These are phyloP conservation scores for Botryosphaeria dothidea DNA, from an alignment of 2,329 filamentous ascomycete genomes.

Conservation along the genomic window DNA sequence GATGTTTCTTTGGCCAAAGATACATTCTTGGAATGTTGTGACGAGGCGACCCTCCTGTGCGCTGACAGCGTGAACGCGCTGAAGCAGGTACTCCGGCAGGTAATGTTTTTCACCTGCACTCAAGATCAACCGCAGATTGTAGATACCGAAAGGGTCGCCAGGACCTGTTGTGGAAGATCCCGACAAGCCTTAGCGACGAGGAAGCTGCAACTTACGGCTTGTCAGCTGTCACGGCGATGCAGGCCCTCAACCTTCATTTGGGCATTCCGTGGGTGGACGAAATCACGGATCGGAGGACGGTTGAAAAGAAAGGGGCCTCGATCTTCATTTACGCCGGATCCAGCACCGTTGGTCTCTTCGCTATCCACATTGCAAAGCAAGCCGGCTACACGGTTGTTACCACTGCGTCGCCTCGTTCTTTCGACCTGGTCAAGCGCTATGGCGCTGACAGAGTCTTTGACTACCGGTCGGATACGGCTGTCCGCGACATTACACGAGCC, in stretches of 20 bases:
- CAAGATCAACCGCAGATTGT: too few relatives aligned
- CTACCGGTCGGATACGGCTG: not conserved
- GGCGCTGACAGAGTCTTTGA: conserved; percentile 29
- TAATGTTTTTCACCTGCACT: too few relatives aligned
- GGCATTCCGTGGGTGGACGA: conserved; percentile 20
- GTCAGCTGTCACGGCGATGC: not conserved
- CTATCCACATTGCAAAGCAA: conserved; percentile 47
- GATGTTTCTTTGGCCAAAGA: too few relatives aligned
- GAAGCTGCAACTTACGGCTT: not conserved
- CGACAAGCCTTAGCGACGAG: not conserved
- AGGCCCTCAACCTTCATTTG: not conserved
- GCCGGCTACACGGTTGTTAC: conserved; percentile 50
- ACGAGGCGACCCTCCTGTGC: too few relatives aligned
- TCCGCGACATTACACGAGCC: conserved; percentile 11
- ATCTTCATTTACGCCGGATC: conserved; percentile 55
- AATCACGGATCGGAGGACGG: not conserved
- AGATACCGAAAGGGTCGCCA: too few relatives aligned
- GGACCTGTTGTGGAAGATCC: not conserved
- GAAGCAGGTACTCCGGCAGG: too few relatives aligned
- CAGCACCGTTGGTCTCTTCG: conserved; percentile 47
- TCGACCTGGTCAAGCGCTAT: conserved; percentile 43
- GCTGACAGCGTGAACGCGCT: too few relatives aligned
- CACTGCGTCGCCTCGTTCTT: conserved; percentile 46
- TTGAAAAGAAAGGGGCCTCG: not conserved
- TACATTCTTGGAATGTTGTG: too few relatives aligned